Percentiles rank a stretch among this genome's conserved stretches.
phyloP scores from a whole-genome alignment of 352 stramenopile species.

The Phytophthora citrophthora region DNA sequence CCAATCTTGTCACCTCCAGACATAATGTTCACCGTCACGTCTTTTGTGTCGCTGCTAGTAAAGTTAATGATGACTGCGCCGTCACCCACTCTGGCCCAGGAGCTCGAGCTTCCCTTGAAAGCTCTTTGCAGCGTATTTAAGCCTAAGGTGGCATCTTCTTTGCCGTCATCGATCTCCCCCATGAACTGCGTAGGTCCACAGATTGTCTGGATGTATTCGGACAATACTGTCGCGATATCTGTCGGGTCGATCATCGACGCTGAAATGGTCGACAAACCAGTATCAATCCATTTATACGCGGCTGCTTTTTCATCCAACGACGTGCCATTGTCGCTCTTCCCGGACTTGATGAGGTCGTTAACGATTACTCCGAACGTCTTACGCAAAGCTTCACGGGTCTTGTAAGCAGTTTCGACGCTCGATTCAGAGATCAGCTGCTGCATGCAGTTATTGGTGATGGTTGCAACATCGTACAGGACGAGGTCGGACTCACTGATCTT shows the following conservation, averaged over 20 bases:
- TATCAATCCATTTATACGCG: conserved; percentile 40
- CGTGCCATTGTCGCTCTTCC: conserved; percentile 33
- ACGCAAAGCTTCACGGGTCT: conserved; percentile 47
- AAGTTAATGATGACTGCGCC: conserved; percentile 42
- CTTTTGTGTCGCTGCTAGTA: conserved; percentile 38
- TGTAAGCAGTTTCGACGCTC: conserved; percentile 25
- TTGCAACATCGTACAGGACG: conserved; percentile 53
- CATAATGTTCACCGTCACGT: conserved; percentile 47
- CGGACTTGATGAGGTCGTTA: conserved; percentile 48
- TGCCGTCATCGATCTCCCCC: conserved; percentile 54
- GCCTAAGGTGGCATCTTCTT: conserved; percentile 35
- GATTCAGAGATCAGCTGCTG: conserved; percentile 25
- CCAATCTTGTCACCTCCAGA: conserved; percentile 39
- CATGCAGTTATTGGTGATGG: conserved; percentile 46
- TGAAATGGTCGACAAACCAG: conserved; percentile 45
- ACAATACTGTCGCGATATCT: conserved; percentile 41
- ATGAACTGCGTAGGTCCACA: conserved; percentile 54
- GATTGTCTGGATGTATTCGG: conserved; percentile 58
- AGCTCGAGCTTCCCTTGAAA: conserved; percentile 43
- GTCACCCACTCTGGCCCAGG: conserved; percentile 37
- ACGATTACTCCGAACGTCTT: conserved; percentile 50
- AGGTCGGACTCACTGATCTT: conserved; percentile 49
- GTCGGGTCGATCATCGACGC: conserved; percentile 45
- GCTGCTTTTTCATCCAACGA: conserved; percentile 33
- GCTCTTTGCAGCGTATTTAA: conserved; percentile 39